These are phyloP conservation scores for Peronospora destructor DNA, from an alignment of 352 stramenopile genomes.

Conservation along the genomic window DNA sequence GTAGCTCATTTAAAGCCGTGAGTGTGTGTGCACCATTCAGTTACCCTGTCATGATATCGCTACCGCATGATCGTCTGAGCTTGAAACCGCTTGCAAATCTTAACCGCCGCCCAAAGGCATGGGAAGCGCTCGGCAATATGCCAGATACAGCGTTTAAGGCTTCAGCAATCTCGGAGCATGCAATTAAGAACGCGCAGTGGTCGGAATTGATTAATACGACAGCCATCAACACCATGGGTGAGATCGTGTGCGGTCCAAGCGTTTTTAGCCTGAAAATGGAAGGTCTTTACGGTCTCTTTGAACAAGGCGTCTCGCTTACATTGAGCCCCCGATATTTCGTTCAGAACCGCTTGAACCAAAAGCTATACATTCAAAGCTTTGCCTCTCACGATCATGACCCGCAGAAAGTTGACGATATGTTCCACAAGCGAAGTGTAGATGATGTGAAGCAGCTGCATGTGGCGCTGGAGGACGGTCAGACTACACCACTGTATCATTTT, in stretches of 20 bases:
- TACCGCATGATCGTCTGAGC: conserved; percentile 61
- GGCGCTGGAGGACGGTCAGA: conserved; percentile 50
- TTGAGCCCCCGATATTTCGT: conserved; percentile 77
- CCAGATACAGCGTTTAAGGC: conserved; percentile 39
- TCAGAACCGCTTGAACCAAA: conserved; percentile 77
- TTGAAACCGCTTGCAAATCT: conserved; percentile 51
- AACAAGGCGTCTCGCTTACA: conserved; percentile 66
- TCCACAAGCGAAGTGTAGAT: conserved; percentile 58
- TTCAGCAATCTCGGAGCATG: conserved; percentile 51
- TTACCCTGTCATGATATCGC: conserved; percentile 52
- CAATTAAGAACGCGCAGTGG: conserved; percentile 60
- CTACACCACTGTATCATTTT: conserved; percentile 73
- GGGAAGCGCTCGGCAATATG: conserved; percentile 50
- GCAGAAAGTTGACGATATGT: conserved; percentile 59
- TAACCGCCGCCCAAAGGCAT: conserved; percentile 46
- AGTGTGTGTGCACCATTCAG: conserved; percentile 40
- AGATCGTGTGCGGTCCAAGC: conserved; percentile 60
- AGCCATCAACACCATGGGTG: conserved; percentile 79
- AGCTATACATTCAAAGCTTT: conserved; percentile 73
- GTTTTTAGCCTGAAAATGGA: conserved; percentile 80
- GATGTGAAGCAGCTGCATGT: conserved; percentile 53
- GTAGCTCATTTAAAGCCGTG: conserved; percentile 39
- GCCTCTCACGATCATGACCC: conserved; percentile 50
- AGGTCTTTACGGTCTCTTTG: conserved; percentile 75
- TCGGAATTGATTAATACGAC: conserved; percentile 80